Conservation (phyloP, 2,329 filamentous ascomycete species). For the Xylariomycetidae sp. region DNA sequence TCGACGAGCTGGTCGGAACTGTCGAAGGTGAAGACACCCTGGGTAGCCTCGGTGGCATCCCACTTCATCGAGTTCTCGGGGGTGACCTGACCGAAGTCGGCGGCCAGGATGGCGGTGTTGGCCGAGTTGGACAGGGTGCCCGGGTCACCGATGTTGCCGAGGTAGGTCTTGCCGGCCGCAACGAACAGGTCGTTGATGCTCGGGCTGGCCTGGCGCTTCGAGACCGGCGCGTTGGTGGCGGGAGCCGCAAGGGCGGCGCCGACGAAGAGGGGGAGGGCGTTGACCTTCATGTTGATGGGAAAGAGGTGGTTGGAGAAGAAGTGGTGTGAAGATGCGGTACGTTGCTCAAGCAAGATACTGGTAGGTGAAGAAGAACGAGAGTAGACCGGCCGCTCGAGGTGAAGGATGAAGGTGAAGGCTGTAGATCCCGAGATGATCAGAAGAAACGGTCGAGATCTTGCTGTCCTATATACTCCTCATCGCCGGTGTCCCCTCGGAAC, state of each 20-base stretch:
- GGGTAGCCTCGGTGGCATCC: constrained; percentile 49
- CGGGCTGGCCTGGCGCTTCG: constrained; percentile 1
- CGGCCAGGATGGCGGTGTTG: constrained; percentile 2
- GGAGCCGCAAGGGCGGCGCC: constrained; percentile 4
- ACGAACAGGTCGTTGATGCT: constrained; percentile 8
- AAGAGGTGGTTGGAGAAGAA: background rate
- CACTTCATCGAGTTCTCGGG: constrained; percentile 41
- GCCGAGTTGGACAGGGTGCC: constrained; percentile 2
- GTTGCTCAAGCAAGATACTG: background rate
- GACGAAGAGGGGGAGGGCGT: constrained; percentile 2
- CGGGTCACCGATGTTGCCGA: constrained; percentile 6
- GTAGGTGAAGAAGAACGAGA: background rate
- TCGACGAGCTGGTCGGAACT: constrained; percentile 40
- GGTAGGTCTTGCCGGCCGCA: constrained; percentile 10
- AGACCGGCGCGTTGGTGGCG: constrained; percentile 1
- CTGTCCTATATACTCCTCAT: too few relatives aligned
- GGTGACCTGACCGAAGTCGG: constrained; percentile 7
- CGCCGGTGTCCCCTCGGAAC: too few relatives aligned
- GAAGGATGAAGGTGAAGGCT: background rate
- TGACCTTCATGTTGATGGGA: constrained; percentile 7
- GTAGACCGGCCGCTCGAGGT: constrained; percentile 1
- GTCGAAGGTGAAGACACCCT: constrained; percentile 47
- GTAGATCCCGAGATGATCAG: background rate
- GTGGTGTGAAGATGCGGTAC: background rate
- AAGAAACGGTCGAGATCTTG: too few relatives aligned